phyloP scores from a whole-genome alignment of 1,284 basidiomycete species.

The Serendipita sp. region DNA sequence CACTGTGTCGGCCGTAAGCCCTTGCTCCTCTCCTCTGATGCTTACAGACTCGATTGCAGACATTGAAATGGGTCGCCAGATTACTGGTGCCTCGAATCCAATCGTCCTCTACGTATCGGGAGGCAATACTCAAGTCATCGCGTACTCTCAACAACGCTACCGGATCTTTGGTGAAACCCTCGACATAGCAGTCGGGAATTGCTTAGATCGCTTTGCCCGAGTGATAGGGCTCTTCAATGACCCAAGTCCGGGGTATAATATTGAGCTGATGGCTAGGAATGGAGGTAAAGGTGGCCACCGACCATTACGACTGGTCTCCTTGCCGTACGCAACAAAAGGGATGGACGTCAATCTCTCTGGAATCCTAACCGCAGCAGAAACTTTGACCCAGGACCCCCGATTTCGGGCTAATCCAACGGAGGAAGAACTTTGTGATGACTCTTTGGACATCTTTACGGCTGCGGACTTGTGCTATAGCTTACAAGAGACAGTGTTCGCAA shows the following conservation, averaged over 20 bases:
- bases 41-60: constrained; percentile 36
- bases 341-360: constrained; percentile 97
- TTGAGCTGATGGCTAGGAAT: constrained; percentile 46
- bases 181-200: constrained; percentile 98
- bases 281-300: not conserved
- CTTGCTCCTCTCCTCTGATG: constrained; percentile 6
- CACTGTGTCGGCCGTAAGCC: constrained; percentile 93
- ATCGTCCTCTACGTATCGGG: constrained; percentile 98
- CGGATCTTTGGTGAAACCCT: constrained; percentile 98
- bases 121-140: constrained; percentile 98
- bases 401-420: constrained; percentile 35
- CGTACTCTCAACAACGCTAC: constrained; percentile 93
- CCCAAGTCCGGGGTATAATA: constrained; percentile 96
- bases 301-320: constrained; percentile 45
- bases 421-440: constrained; percentile 25
- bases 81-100: constrained; percentile 89
- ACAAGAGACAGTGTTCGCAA: constrained; percentile 95
- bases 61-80: constrained; percentile 96
- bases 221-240: constrained; percentile 95
- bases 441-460: constrained; percentile 70
- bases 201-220: constrained; percentile 90
- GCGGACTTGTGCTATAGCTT: constrained; percentile 93
- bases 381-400: constrained; percentile 70
- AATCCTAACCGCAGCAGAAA: constrained; percentile 78
- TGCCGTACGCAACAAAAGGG: constrained; percentile 96